Conservation (phyloP, 139 green algal genomes). For the Chlorella ohadii region DNA sequence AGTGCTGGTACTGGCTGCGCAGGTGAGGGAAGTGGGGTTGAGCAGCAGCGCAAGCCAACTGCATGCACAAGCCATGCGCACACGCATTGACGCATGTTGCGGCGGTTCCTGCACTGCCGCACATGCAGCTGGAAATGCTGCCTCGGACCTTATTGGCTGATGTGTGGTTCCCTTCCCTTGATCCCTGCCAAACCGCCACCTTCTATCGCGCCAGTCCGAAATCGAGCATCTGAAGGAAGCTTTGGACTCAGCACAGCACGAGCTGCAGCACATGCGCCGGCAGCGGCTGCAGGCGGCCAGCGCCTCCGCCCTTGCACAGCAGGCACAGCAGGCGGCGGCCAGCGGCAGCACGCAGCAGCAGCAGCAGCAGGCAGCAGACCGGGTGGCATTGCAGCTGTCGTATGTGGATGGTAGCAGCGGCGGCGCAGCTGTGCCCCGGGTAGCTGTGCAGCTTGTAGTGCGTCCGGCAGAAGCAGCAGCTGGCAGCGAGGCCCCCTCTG, state of each 20-base stretch:
- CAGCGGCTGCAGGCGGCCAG: conserved; percentile 24
- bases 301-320: not conserved
- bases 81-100: too few species aligned
- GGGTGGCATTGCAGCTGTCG: not conserved
- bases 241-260: not conserved
- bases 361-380: conserved; percentile 18
- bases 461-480: not conserved
- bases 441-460: not conserved
- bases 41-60: too few species aligned
- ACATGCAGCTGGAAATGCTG: too few species aligned
- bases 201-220: too few species aligned
- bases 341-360: not conserved
- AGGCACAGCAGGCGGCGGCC: not conserved
- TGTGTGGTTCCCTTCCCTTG: too few species aligned
- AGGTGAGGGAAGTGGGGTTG: not conserved
- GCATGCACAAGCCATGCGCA: not conserved
- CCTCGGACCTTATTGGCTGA: too few species aligned
- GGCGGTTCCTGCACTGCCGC: not conserved
- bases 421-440: not conserved
- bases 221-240: conserved; percentile 33
- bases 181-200: too few species aligned
- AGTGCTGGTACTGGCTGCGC: conserved; percentile 30
- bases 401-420: not conserved
- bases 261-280: conserved; percentile 28
- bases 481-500: not conserved